Conservation (phyloP, 805 yeast genomes). For the Sugiyamaella boreocaroliniensis region DNA sequence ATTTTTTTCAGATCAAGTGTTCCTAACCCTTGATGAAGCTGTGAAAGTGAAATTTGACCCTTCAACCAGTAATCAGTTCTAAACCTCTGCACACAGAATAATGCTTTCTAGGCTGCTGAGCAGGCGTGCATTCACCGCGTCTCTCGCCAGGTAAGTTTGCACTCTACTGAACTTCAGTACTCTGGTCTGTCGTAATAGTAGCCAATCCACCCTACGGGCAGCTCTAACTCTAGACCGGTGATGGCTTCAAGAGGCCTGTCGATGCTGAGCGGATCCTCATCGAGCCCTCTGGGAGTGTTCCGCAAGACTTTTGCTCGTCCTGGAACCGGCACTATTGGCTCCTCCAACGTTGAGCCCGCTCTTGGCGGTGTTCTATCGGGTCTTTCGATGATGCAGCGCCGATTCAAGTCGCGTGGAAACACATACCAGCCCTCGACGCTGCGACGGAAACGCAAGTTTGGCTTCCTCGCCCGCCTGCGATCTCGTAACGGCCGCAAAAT, state of each 20-base stretch:
- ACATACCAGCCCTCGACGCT: slow-evolving; percentile 91
- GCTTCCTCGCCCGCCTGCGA: slow-evolving; percentile 80
- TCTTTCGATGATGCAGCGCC: slow-evolving; percentile 34
- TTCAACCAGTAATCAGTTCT: too few species aligned
- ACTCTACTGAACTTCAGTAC: not conserved
- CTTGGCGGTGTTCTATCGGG: slow-evolving; percentile 12
- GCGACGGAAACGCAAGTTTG: slow-evolving; percentile 82
- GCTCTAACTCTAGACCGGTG: not conserved
- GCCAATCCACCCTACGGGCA: too few species aligned
- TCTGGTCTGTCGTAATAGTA: too few species aligned
- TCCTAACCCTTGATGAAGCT: not conserved
- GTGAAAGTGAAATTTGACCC: too few species aligned
- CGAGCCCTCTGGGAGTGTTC: not conserved
- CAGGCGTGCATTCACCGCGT: not conserved
- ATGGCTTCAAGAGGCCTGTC: not conserved
- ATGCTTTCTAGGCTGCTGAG: not conserved
- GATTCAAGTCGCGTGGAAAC: slow-evolving; percentile 90
- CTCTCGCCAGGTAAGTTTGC: not conserved
- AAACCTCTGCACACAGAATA: too few species aligned
- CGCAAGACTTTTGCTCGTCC: not conserved
- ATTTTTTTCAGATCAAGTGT: not conserved
- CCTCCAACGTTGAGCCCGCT: slow-evolving; percentile 3
- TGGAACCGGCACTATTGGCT: not conserved
- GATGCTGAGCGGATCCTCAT: not conserved
- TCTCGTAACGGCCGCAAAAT: slow-evolving; percentile 71